Evolutionary conservation across 2,329 filamentous ascomycete species (phyloP).

Genomic region (Botryosphaeria dothidea): DNA sequence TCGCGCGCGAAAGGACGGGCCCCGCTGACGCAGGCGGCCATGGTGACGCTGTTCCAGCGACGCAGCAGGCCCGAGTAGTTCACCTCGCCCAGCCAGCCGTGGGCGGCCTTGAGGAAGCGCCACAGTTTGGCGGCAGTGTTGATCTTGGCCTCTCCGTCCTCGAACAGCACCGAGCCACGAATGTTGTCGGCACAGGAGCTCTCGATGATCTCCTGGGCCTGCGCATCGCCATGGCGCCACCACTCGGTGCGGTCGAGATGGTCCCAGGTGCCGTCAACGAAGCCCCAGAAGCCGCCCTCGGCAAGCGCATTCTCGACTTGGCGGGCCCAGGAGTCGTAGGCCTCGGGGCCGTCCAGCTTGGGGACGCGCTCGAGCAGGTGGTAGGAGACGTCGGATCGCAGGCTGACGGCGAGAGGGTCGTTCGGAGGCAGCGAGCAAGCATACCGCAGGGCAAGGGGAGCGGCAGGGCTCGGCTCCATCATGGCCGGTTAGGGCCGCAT

Average conservation of each 20-base stretch:
- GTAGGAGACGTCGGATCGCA: conserved; percentile 8
- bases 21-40: conserved; percentile 14
- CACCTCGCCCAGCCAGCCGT: conserved; percentile 12
- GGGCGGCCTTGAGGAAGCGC: conserved; percentile 1
- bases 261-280: conserved; percentile 7
- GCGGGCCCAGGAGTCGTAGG: conserved; percentile 8
- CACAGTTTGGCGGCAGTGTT: conserved; percentile 10
- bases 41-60: conserved; percentile 15
- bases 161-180: conserved; percentile 3
- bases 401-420: conserved; percentile 1
- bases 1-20: conserved; percentile 9
- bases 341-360: conserved; percentile 13
- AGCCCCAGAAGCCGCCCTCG: conserved; percentile 9
- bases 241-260: conserved; percentile 9
- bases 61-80: conserved; percentile 11
- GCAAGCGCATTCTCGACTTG: background rate
- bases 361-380: conserved; percentile 5
- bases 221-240: conserved; percentile 13
- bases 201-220: conserved; percentile 17
- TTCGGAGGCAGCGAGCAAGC: background rate
- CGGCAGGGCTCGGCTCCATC: background rate
- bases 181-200: conserved; percentile 14
- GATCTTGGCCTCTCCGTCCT: conserved; percentile 9
- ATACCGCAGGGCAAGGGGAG: background rate
- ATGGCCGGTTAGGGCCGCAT: background rate